These are phyloP conservation scores for Saturnispora sanitii DNA, from an alignment of 805 yeast genomes.

Conservation along the genomic window DNA sequence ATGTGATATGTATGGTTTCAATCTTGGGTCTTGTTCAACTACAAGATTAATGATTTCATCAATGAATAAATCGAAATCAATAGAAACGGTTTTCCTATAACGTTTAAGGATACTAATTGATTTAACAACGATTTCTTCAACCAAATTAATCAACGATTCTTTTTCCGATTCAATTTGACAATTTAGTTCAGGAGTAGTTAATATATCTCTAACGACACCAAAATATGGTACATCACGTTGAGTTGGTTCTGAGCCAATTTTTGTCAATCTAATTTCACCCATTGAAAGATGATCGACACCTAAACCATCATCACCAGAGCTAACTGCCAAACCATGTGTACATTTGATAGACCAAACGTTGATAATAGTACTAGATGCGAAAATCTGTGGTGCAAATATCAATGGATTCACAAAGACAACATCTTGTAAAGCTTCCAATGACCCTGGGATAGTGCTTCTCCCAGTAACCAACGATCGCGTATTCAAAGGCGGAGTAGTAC, in stretches of 20 bases:
- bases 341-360: conserved; percentile 2
- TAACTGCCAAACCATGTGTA: neutral
- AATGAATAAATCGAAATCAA: neutral
- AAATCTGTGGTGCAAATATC: neutral
- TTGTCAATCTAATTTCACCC: conserved; percentile 7
- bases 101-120: no score
- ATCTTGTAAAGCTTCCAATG: neutral
- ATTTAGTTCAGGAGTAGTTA: neutral
- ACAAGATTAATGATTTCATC: neutral
- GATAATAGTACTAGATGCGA: neutral
- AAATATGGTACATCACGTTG: neutral
- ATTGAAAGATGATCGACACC: conserved; percentile 4
- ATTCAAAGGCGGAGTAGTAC: neutral
- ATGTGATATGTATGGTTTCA: no score
- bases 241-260: neutral
- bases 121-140: neutral
- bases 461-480: neutral
- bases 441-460: neutral
- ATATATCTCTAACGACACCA: neutral
- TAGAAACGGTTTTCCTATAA: no score
- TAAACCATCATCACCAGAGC: neutral
- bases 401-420: neutral
- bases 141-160: neutral
- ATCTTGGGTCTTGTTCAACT: no score
- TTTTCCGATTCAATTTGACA: neutral